A percentile compares a stretch with the other conserved stretches of the same genome.
phyloP scores from a whole-genome alignment of 345 rosid genomes.

The Conringia planisiliqua region DNA sequence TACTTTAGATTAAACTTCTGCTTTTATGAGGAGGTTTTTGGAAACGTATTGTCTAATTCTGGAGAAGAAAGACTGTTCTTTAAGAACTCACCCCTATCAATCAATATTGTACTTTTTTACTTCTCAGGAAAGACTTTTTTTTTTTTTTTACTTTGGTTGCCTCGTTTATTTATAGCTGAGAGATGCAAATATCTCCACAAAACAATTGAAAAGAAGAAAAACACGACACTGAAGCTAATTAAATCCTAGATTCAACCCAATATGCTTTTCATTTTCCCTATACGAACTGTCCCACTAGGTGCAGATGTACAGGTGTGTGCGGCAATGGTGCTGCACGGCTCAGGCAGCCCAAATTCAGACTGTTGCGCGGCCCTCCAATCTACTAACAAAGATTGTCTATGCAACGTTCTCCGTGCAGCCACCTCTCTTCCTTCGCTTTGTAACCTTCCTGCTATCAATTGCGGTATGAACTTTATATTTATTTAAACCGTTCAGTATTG shows the following conservation, averaged over 20 bases:
- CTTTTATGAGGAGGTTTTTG: constrained; percentile 20
- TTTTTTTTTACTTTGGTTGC: neutral
- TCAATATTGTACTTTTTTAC: neutral
- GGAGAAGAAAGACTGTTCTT: neutral
- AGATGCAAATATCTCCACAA: neutral
- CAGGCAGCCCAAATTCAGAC: constrained; percentile 34
- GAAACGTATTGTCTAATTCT: constrained; percentile 13
- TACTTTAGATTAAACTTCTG: constrained; percentile 20
- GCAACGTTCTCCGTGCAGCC: constrained; percentile 66
- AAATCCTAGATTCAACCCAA: neutral
- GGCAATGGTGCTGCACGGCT: constrained; percentile 4
- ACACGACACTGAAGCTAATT: neutral
- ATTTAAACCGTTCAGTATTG: no score
- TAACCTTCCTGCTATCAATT: constrained; percentile 52
- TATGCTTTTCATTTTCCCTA: neutral
- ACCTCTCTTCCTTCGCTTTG: constrained; percentile 63
- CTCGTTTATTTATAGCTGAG: neutral
- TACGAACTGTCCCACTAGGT: neutral
- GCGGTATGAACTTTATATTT: neutral
- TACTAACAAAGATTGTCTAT: constrained; percentile 59
- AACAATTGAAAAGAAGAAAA: neutral
- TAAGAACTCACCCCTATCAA: neutral
- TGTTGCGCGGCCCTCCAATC: constrained; percentile 59
- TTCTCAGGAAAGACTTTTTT: neutral
- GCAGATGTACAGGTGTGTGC: constrained; percentile 22